Conservation (phyloP, 805 yeast genomes). For the Metschnikowia henanensis region DNA sequence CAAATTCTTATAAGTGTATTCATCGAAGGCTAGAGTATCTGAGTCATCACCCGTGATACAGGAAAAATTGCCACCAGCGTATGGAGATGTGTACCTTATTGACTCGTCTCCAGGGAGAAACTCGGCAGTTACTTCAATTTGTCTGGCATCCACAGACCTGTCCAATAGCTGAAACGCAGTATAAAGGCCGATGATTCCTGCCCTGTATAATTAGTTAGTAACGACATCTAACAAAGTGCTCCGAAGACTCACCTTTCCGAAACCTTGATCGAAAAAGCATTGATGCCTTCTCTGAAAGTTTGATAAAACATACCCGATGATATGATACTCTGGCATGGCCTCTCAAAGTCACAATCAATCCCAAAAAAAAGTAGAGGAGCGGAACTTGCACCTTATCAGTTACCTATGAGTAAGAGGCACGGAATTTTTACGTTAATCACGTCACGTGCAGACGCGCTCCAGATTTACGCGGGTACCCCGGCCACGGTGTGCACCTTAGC, state of each 20-base stretch:
- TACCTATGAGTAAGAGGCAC: neutral
- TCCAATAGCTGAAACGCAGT: slow-evolving; percentile 69
- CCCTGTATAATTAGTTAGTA: slow-evolving; percentile 16
- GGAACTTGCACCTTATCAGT: too few relatives aligned
- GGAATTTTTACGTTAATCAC: neutral
- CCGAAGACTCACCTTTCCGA: too few relatives aligned
- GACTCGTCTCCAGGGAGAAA: slow-evolving; percentile 79
- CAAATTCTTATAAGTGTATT: slow-evolving; percentile 54
- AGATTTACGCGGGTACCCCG: too few relatives aligned
- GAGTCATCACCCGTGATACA: slow-evolving; percentile 57
- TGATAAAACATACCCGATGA: slow-evolving; percentile 15
- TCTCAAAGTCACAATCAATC: too few relatives aligned
- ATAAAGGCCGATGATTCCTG: slow-evolving; percentile 63
- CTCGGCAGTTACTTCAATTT: slow-evolving; percentile 62
- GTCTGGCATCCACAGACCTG: slow-evolving; percentile 35
- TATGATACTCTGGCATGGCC: slow-evolving; percentile 11
- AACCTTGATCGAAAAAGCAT: too few relatives aligned
- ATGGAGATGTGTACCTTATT: slow-evolving; percentile 73
- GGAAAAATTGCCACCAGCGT: slow-evolving; percentile 54
- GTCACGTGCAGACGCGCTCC: neutral
- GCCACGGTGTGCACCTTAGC: too few relatives aligned
- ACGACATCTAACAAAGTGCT: too few relatives aligned
- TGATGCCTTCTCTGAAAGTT: too few relatives aligned
- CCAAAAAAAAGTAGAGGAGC: too few relatives aligned
- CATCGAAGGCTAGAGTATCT: slow-evolving; percentile 47